Evolutionary conservation across 2,329 filamentous ascomycete species (phyloP), one percentile per base, ranked within the genome.

Genomic region (Fusarium penzigii): DNA sequence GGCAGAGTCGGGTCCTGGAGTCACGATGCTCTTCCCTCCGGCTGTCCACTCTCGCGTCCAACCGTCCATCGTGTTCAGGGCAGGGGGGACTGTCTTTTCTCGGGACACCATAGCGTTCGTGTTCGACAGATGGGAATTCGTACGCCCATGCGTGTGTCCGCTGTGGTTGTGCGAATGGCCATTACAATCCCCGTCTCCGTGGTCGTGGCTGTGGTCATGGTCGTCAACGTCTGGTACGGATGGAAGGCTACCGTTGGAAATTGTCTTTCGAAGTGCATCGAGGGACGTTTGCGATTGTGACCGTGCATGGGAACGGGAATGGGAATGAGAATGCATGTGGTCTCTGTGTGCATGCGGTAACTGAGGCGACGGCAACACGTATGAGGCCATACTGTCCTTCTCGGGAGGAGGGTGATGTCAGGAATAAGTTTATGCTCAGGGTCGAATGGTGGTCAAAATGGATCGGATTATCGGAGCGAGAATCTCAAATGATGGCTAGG

Each of bases 301-400:
- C 48, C 71, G 70, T 13, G 71, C 64, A 25, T 25, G 20, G 20
- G 20, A 25, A 4, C 20, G 20, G 7, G 20, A 25, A 25, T 25
- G 20, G 5, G 20, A 25, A 46, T 74, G 74, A 7, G 72, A 67
- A 58, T 77, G 72, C 42, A 72, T 66, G 53, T 73, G 68, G 44
- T 73, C 73, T 48, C 76, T 70, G 58, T 80, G 75, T 51, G 73
- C 75, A 58, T 78, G 78, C 47, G 77, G 75, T 42, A 81, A 67
- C 39, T 78, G 72, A 36, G 79, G 73, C 36, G 78, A 75, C n/a
- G 81, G 81, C 49, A 84, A 68, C 46, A 75, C 72, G 64, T 81
- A 84, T 17, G 81, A 77, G 38, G 78, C 74, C 77, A 81, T 81
- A 51, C 52, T 69, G 43, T 25, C 20, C 20, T 7, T 25, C 5